A percentile compares a stretch with the other conserved stretches of the same genome.
phyloP scores from a whole-genome alignment of 164 flowering plant species.

The Piper longum region DNA sequence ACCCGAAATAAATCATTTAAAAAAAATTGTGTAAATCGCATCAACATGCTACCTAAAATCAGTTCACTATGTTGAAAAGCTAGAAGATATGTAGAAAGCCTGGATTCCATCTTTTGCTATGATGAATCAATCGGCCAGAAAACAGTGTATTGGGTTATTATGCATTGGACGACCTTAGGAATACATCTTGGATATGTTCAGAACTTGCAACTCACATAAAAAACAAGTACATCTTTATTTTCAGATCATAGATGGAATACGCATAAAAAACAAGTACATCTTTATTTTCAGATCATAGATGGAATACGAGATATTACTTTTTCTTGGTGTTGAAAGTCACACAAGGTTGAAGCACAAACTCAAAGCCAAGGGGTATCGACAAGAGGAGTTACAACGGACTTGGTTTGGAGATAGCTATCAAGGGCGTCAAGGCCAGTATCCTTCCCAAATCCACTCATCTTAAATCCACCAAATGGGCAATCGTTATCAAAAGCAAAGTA shows the following conservation, averaged over 20 bases:
- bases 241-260: neutral
- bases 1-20: too few species aligned
- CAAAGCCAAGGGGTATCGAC: constrained; percentile 60
- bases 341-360: neutral
- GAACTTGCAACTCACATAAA: neutral
- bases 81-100: neutral
- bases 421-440: constrained; percentile 51
- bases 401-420: constrained; percentile 50
- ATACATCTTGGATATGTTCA: neutral
- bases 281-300: too few species aligned
- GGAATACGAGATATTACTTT: neutral
- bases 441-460: constrained; percentile 62
- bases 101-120: neutral
- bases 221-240: neutral
- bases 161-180: neutral
- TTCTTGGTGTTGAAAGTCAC: neutral
- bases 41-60: too few species aligned
- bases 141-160: neutral
- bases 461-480: constrained; percentile 62
- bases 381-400: constrained; percentile 62
- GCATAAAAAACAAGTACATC: neutral
- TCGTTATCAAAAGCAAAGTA: constrained; percentile 44
- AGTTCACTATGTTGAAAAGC: neutral
- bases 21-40: too few species aligned
- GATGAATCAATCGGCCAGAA: neutral